Evolutionary conservation across 345 rosid species (phyloP).

Genomic region (Barbarea vulgaris): DNA sequence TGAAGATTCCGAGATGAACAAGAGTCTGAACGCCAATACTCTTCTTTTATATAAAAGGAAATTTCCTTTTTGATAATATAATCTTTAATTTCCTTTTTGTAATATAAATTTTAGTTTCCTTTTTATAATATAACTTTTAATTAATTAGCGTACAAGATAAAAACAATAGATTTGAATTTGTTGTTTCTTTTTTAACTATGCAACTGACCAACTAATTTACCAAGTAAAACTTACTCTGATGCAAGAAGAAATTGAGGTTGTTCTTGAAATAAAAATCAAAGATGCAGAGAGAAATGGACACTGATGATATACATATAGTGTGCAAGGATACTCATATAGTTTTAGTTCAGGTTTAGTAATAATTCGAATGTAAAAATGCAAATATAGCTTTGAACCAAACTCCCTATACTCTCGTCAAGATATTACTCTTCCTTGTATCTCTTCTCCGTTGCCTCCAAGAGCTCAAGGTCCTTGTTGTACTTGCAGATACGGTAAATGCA

Average conservation of each 20-base stretch:
- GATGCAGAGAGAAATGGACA: background rate
- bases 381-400: constrained; percentile 9
- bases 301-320: constrained; percentile 4
- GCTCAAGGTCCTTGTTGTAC: constrained; percentile 65
- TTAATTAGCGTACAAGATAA: too few relatives aligned
- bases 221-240: constrained; percentile 59
- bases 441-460: constrained; percentile 78
- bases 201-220: too few relatives aligned
- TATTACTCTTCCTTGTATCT: constrained; percentile 65
- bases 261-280: background rate
- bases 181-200: too few relatives aligned
- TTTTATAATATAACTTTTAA: too few relatives aligned
- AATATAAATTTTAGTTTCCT: too few relatives aligned
- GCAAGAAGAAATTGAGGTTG: background rate
- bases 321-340: background rate
- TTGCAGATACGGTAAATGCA: constrained; percentile 78
- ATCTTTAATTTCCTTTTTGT: too few relatives aligned
- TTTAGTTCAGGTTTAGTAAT: constrained; percentile 16
- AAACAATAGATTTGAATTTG: too few relatives aligned
- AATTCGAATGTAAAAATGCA: background rate
- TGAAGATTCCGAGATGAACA: too few relatives aligned
- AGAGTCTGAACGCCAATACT: too few relatives aligned
- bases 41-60: too few relatives aligned
- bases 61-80: too few relatives aligned
- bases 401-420: constrained; percentile 1